Base-by-base conservation (phyloP, 2,329 filamentous ascomycete species). In the Fusarium begoniae region DNA sequence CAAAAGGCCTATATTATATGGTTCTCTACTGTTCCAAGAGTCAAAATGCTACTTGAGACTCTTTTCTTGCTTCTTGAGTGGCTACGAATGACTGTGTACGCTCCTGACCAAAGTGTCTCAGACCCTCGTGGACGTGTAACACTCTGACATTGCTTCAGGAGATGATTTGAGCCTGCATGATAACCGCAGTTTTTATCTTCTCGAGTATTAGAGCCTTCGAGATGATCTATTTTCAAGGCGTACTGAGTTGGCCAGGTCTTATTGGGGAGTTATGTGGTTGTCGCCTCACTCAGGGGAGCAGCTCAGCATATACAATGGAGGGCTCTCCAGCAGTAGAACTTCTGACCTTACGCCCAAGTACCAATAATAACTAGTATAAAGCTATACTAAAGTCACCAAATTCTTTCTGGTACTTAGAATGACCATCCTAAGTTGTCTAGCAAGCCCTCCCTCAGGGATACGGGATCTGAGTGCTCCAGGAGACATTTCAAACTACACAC, bases 21-120 rank as follows among this genome's bases (percentile, higher is more conserved):
- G 2, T 2, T 13, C 5, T 12, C 2, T 24, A 14, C 4, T 20
- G 14, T 12, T 35, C 2, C 3, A 13, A 32, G 15, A 22, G 10
- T 14, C 10, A 17, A 0, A 20, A 2, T 28, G 12, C 14, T 3
- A 28, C 5, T 37, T 6, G 2, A 20, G 12, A 4, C 4, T 18
- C 18, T 17, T 37, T 9, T 8, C 8, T 48, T 28, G 2, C 2
- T 37, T 5, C 22, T 37, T 28, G 20, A 8, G 14, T 22, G 15
- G 24, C 24, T n/a, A 20, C 5, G 11, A 18, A 50, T 20, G 51
- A n/a, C 11, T 37, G 15, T 18, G 11, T 8, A n/a, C 6, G 41
- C 20, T 38, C 30, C 26, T 50, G 30, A 9, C 10, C 20, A 37
- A 48, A 9, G 30, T 58, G 41, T 50, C 41, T 58, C 35, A 22